Conservation (phyloP, 2,329 filamentous ascomycete species). For the Arthrobotrys iridis region DNA sequence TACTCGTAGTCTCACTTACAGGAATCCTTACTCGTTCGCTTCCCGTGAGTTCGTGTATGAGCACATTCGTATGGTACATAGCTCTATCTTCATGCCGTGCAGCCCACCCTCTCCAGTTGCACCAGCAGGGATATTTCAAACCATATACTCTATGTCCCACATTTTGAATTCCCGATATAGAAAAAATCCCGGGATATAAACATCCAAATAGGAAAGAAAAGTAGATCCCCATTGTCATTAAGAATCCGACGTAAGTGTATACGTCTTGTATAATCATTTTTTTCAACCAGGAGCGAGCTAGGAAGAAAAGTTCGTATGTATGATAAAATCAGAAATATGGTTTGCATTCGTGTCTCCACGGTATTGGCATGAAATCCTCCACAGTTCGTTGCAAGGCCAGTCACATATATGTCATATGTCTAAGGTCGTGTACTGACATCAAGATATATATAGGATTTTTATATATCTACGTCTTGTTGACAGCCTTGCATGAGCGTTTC, state of each 20-base stretch:
- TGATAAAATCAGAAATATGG: not conserved
- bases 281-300: not conserved
- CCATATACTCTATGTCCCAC: no score
- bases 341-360: conserved; percentile 35
- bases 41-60: conserved; percentile 2
- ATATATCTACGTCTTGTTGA: not conserved
- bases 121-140: not conserved
- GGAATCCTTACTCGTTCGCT: conserved; percentile 13
- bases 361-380: conserved; percentile 18
- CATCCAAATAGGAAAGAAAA: conserved; percentile 9
- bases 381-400: not conserved
- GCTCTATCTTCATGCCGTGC: not conserved
- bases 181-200: conserved; percentile 2
- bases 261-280: not conserved
- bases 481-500: conserved; percentile 9
- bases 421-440: not conserved
- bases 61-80: not conserved
- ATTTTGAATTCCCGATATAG: conserved; percentile 10
- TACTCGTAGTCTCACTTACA: not conserved
- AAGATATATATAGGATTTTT: not conserved
- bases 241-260: not conserved
- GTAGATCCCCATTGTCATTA: not conserved
- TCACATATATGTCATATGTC: conserved; percentile 10
- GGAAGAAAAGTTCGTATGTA: conserved; percentile 4
- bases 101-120: conserved; percentile 4